Percentiles rank a stretch among this genome's conserved stretches.
These are phyloP conservation scores for Alnus rubra DNA, from an alignment of 306 rosid genomes.

Conservation along the genomic window DNA sequence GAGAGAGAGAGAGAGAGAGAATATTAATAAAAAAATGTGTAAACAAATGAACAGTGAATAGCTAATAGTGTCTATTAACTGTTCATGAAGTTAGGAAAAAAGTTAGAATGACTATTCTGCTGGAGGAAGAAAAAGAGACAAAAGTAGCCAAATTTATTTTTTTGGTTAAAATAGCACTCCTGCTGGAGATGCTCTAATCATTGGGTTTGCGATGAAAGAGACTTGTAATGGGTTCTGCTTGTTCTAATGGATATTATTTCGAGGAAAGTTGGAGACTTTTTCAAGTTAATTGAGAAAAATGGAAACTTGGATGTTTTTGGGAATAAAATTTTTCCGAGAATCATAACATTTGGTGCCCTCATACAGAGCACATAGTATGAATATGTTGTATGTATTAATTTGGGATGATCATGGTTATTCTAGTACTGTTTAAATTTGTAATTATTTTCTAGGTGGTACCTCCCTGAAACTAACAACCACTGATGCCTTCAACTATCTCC, in stretches of 20 bases:
- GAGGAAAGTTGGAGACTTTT: neutral
- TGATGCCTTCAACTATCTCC: conserved; percentile 79
- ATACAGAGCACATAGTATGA: neutral
- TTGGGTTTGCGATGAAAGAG: neutral
- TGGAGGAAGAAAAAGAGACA: too few species aligned
- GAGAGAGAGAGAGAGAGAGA: too few species aligned
- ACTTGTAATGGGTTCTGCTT: neutral
- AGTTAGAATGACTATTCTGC: too few species aligned
- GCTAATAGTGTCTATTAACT: neutral
- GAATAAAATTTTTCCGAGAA: neutral
- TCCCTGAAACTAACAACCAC: conserved; percentile 73
- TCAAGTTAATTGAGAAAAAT: neutral
- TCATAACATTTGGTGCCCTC: neutral
- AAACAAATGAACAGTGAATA: too few species aligned
- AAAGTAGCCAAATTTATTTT: too few species aligned
- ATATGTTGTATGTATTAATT: conserved; percentile 12
- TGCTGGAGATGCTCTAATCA: neutral
- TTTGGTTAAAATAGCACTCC: too few species aligned
- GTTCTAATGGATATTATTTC: neutral
- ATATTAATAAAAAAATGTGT: too few species aligned
- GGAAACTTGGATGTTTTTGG: neutral
- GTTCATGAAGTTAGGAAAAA: too few species aligned
- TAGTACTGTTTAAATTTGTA: conserved; percentile 23
- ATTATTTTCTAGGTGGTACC: conserved; percentile 27
- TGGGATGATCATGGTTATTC: neutral